These are phyloP conservation scores for Fusarium sterilihyphosum DNA, from an alignment of 2,329 filamentous ascomycete species.

Conservation along the genomic window DNA sequence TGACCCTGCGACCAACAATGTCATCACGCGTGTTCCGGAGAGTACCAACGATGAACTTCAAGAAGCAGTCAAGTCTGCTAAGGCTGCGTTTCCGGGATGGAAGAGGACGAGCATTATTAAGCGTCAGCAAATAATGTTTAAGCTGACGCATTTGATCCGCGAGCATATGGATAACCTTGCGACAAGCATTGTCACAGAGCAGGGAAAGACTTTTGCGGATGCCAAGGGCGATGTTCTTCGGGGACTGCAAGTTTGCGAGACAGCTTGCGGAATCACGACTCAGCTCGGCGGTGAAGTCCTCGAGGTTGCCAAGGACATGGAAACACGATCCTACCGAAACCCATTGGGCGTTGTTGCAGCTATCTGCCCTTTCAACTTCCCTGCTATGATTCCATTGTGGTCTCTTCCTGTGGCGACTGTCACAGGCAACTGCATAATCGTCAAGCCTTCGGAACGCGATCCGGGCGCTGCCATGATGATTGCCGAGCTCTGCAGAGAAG, in stretches of 20 bases:
- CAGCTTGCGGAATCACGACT: constrained; percentile 77
- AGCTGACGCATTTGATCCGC: constrained; percentile 76
- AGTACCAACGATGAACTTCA: constrained; percentile 75
- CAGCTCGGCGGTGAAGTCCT: constrained; percentile 79
- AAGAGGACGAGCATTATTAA: constrained; percentile 71
- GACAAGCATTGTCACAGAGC: constrained; percentile 80
- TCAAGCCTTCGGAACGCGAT: constrained; percentile 84
- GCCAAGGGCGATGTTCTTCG: constrained; percentile 78
- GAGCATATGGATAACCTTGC: constrained; percentile 81
- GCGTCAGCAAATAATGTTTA: constrained; percentile 82
- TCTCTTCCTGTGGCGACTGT: constrained; percentile 81
- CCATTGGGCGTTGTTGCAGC: constrained; percentile 79
- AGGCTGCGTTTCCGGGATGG: constrained; percentile 76
- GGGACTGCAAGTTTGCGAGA: constrained; percentile 80
- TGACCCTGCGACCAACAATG: constrained; percentile 82
- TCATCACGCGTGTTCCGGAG: constrained; percentile 80
- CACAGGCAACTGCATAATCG: constrained; percentile 79
- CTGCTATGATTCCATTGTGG: constrained; percentile 87
- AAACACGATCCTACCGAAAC: constrained; percentile 80
- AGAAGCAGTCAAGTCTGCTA: constrained; percentile 74
- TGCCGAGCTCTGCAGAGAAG: constrained; percentile 77
- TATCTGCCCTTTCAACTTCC: constrained; percentile 86
- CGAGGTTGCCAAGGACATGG: constrained; percentile 85
- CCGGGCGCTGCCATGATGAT: constrained; percentile 84
- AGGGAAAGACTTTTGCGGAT: constrained; percentile 82